These are phyloP conservation scores for Achaetomium macrosporum DNA, from an alignment of 2,329 filamentous ascomycete species.

Conservation along the genomic window DNA sequence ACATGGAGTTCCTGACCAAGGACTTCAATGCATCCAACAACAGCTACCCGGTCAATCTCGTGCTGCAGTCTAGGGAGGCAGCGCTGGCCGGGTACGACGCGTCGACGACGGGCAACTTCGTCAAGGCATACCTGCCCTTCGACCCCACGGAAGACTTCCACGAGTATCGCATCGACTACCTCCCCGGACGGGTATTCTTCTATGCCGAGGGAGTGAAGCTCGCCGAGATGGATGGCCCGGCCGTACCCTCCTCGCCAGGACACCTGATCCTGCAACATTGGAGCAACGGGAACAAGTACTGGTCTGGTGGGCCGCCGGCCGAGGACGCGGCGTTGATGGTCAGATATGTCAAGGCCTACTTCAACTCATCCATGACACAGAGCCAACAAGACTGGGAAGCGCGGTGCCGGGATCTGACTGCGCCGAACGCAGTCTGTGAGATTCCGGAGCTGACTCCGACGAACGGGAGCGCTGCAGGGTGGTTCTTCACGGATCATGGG, in stretches of 20 bases:
- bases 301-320: slow-evolving; percentile 65
- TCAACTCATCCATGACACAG: slow-evolving; percentile 57
- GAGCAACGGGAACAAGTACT: slow-evolving; percentile 68
- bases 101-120: slow-evolving; percentile 51
- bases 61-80: slow-evolving; percentile 63
- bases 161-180: slow-evolving; percentile 75
- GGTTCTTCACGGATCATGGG: slow-evolving; percentile 44
- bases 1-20: slow-evolving; percentile 70
- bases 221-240: slow-evolving; percentile 48
- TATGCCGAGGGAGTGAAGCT: slow-evolving; percentile 60
- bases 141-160: slow-evolving; percentile 61
- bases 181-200: slow-evolving; percentile 57
- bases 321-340: slow-evolving; percentile 58
- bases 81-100: slow-evolving; percentile 57
- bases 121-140: slow-evolving; percentile 56
- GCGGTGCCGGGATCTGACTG: slow-evolving; percentile 38
- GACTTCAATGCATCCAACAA: slow-evolving; percentile 50
- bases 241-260: slow-evolving; percentile 56
- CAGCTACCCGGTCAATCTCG: slow-evolving; percentile 61
- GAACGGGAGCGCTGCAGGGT: slow-evolving; percentile 31
- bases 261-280: slow-evolving; percentile 68
- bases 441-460: slow-evolving; percentile 43
- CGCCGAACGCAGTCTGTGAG: slow-evolving; percentile 38
- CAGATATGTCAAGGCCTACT: slow-evolving; percentile 71
- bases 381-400: slow-evolving; percentile 35